Conservation (phyloP, 2,329 filamentous ascomycete species). For the Alternaria brassicicola region DNA sequence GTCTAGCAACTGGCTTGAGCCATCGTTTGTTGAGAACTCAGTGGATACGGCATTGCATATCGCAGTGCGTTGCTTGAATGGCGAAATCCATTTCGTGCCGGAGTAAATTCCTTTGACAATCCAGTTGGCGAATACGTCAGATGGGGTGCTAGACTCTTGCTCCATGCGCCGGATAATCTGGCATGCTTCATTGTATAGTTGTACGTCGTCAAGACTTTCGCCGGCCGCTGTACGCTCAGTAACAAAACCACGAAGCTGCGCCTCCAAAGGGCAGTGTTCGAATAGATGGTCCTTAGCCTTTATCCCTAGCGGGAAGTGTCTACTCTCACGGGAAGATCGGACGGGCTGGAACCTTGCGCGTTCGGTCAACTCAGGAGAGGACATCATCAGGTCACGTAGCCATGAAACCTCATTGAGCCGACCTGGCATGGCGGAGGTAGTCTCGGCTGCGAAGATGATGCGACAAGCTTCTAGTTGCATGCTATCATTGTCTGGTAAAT, state of each 20-base stretch:
- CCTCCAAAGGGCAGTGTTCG: constrained; percentile 32
- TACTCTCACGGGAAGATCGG: constrained; percentile 23
- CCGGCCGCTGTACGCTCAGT: constrained; percentile 9
- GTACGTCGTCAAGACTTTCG: constrained; percentile 11
- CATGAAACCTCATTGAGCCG: constrained; percentile 20
- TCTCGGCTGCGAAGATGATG: constrained; percentile 36
- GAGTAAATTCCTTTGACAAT: constrained; percentile 28
- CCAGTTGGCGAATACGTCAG: constrained; percentile 34
- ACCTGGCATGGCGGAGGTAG: constrained; percentile 1
- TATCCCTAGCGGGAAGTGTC: constrained; percentile 19
- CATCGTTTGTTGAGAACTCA: not conserved
- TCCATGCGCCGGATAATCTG: constrained; percentile 33
- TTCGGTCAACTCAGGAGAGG: constrained; percentile 21
- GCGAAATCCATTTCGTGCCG: constrained; percentile 15
- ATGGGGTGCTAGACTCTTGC: constrained; percentile 24
- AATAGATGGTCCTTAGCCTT: constrained; percentile 28
- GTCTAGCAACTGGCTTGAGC: not conserved
- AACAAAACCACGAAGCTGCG: constrained; percentile 25
- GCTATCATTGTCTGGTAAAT: constrained; percentile 26
- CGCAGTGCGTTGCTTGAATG: constrained; percentile 20
- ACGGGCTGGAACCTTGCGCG: constrained; percentile 31
- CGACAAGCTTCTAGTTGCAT: constrained; percentile 38
- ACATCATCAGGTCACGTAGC: constrained; percentile 36
- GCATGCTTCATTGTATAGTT: constrained; percentile 29
- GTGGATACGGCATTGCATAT: not conserved